Base-by-base conservation (phyloP, 495 filamentous ascomycete species). In the Penicillium silybi region DNA sequence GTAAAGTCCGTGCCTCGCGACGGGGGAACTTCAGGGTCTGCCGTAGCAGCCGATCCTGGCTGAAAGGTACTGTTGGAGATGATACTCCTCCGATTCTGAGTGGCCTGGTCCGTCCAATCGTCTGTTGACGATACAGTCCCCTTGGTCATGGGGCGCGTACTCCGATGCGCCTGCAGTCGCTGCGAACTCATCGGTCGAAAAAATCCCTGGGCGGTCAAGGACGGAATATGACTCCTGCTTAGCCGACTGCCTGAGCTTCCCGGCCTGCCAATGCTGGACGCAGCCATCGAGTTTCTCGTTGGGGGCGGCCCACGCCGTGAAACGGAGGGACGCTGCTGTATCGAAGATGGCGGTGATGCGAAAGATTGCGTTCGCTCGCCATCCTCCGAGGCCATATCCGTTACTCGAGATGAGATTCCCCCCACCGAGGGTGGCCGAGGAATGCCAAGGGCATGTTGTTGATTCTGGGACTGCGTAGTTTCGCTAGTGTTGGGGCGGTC, bases 111-210 rank as follows among this genome's bases (percentile, higher is more conserved):
- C 3, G 56, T 60, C 56, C 69, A 73, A 34, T 73, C 74, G 18
- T 75, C 71, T 29, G 67, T 72, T 9, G 70, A 65, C 8, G 71
- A 62, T 8, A 66, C 65, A 34, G 65, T 69, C 40, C 63, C 76
- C 54, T 69, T 72, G 48, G 64, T 77, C 54, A 64, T 54, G 15
- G 80, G 80, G 11, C 80, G 73, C 22, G 79, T 75, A 41, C 84
- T 84, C 62, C 93, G 77, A 65, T 97, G 95, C 45, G 90, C 92
- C 68, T 98, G 93, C 43, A 97, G 75, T 63, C 89, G 84, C 67
- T 97, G 92, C 19, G 90, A 95, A 71, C 91, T 97, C 93, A 98
- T 95, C 16, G 93, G 93, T 8, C 86, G 85, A 59, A 96, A 96
- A 68, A 98, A 97, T 17, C 87, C 92, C 56, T 92, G 86, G 13